A percentile compares a stretch with the other conserved stretches of the same genome.
phyloP scores from a whole-genome alignment of 73 alveolate genomes.

The Paramecium octaurelia region DNA sequence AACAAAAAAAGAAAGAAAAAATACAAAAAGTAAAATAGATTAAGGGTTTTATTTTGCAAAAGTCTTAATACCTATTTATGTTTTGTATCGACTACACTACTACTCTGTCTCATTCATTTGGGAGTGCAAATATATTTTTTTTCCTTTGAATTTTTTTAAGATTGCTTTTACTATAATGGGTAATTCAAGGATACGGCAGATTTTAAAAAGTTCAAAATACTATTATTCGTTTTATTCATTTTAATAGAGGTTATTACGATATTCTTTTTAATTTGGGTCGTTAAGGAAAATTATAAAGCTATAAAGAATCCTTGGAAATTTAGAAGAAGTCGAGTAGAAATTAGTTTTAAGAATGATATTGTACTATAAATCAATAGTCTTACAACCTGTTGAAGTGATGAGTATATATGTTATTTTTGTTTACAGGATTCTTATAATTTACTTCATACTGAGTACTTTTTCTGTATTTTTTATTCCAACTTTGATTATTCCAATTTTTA shows the following conservation, averaged over 20 bases:
- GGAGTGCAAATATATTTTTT: not conserved
- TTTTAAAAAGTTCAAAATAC: not conserved
- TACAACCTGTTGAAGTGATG: too few relatives aligned
- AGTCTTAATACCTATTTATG: not conserved
- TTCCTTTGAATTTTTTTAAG: not conserved
- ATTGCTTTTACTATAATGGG: not conserved
- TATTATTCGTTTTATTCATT: not conserved
- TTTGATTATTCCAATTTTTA: too few relatives aligned
- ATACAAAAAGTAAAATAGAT: not conserved
- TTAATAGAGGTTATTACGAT: not conserved
- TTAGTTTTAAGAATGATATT: not conserved
- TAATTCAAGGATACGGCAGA: not conserved
- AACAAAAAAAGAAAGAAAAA: not conserved
- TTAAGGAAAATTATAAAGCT: not conserved
- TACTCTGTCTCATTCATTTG: not conserved
- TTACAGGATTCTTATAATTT: too few relatives aligned
- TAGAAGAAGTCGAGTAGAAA: not conserved
- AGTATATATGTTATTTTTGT: too few relatives aligned
- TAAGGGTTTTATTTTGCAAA: not conserved
- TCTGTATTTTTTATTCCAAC: too few relatives aligned
- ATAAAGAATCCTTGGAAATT: not conserved
- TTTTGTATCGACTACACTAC: not conserved
- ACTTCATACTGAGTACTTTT: too few relatives aligned
- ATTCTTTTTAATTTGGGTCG: not conserved
- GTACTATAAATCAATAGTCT: not conserved